Base-by-base conservation (phyloP, 2,329 filamentous ascomycete genomes). In the Fusarium oligoseptatum region DNA sequence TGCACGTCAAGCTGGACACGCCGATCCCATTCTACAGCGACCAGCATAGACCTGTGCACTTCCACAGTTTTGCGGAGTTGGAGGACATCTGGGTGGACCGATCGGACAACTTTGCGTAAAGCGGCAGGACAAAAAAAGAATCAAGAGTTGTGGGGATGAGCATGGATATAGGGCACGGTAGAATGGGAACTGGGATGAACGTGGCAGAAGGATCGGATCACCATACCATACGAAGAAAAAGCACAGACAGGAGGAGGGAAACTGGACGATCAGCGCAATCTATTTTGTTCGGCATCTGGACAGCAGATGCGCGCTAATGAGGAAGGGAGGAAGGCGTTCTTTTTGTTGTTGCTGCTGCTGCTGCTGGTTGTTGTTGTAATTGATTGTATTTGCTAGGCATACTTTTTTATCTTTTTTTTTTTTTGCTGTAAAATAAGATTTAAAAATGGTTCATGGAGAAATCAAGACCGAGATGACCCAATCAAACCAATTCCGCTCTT, bases 21-120 rank as follows among this genome's bases (percentile, higher is more conserved):
- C 97, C 97, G 20, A 84, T 92, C 76, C 88, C 93, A 10, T 98
- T 98, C 85, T 99, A 99, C 85, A 95, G 93, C 81, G 95, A 95
- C 78, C 89, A 95, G 78, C 97, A 99, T 84, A 91, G 97, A 29
- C 95, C 96, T 17, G 87, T 98, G 66, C 97, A 99, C 85, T 99
- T 99, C 89, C 93, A 96, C 82, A 98, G 95, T 84, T 99, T 99
- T 85, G 95, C 95, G 1, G 96, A 99, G 87, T 85, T 99, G 82
- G 97, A 99, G 85, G 96, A 99, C 84, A 94, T 97, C 48, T 97
- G 95, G 91, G 95, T 98, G 56, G 97, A 99, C 83, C 89, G 95
- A 79, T 91, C 91, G 74, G 96, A 99, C 86, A 96, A 95, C 82
- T 97, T 99, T 86, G 96, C 95, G 78, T 98, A 89, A 88, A 67